Base-by-base conservation (phyloP, 306 rosid genomes). In the Cucurbita pepo region DNA sequence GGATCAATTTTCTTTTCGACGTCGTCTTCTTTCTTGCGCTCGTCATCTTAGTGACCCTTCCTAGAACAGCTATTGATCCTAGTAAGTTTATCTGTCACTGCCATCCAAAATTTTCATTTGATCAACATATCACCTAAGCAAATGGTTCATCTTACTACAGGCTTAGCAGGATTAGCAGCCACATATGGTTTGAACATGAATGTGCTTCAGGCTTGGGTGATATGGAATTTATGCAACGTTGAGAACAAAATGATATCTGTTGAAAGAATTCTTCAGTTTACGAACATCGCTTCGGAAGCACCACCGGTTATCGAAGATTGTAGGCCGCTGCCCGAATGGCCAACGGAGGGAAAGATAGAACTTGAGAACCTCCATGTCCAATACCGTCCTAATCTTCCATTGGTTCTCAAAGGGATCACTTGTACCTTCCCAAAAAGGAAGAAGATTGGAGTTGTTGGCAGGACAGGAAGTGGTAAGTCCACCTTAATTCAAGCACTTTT, bases 211-310 rank as follows among this genome's bases (percentile, higher is more conserved):
- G 91, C 94, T 52, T 91, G 97, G 97, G 91, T 87, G 18, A 89
- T 89, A 77, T 91, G 94, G 94, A 91, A 91, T 66, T 78, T 87
- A n/a, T 91, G 94, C 85, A 91, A 91, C 58, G 97, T 91, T 5
- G 97, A 91, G 66, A 89, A 91, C 89, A 87, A 87, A 78, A 91
- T 91, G 97, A 89, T 91, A 72, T 91, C 97, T 34, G 91, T 91
- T 14, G 91, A 91, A 81, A 84, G 96, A 82, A 85, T 91, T 81
- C 81, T 91, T 45, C 96, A 91, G 16, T 91, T 86, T 79, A 87
- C 90, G 5, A 79, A 62, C 5, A 76, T 89, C 66, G 86, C 88
- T 47, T 81, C 91, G 56, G 97, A 91, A 79, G 97, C 96, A 0
- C 94, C 94, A 10, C 72, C 83, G 40, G 78, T 86, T 15, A 76